phyloP scores from a whole-genome alignment of 1,284 basidiomycete genomes.

The Rhizoctonia solani region DNA sequence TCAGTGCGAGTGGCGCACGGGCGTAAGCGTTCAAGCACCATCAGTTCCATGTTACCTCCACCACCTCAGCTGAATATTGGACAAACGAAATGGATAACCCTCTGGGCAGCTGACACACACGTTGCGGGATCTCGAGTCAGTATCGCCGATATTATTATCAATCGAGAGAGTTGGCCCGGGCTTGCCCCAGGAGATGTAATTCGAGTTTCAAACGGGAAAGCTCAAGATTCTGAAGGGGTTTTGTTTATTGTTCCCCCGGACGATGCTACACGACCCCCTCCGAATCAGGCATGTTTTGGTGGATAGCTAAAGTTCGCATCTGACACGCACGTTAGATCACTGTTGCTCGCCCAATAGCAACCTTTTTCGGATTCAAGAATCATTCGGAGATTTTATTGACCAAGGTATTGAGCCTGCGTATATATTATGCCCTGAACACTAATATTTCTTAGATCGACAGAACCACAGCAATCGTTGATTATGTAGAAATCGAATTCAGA shows the following conservation, averaged over 20 bases:
- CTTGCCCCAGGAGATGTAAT: conserved; percentile 73
- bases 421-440: conserved; percentile 17
- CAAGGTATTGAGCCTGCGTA: conserved; percentile 53
- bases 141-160: conserved; percentile 59
- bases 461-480: conserved; percentile 68
- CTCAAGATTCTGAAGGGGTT: conserved; percentile 56
- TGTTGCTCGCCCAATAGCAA: conserved; percentile 68
- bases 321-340: conserved; percentile 58
- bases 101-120: conserved; percentile 27
- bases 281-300: conserved; percentile 25
- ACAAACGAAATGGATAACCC: conserved; percentile 33
- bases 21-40: conserved; percentile 37
- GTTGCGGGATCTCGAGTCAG: conserved; percentile 30
- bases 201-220: conserved; percentile 54
- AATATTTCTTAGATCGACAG: conserved; percentile 64
- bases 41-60: conserved; percentile 36
- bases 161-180: conserved; percentile 73
- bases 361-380: conserved; percentile 69
- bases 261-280: conserved; percentile 47
- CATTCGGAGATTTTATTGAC: conserved; percentile 69
- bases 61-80: conserved; percentile 36
- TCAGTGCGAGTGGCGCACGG: conserved; percentile 30
- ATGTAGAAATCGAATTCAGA: conserved; percentile 86
- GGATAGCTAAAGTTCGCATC: neutral
- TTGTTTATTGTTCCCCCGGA: conserved; percentile 68